Evolutionary conservation across 257 asterid genomes (phyloP), one percentile per base, ranked within the genome.

Genomic region (Parsonsia alboflavescens): DNA sequence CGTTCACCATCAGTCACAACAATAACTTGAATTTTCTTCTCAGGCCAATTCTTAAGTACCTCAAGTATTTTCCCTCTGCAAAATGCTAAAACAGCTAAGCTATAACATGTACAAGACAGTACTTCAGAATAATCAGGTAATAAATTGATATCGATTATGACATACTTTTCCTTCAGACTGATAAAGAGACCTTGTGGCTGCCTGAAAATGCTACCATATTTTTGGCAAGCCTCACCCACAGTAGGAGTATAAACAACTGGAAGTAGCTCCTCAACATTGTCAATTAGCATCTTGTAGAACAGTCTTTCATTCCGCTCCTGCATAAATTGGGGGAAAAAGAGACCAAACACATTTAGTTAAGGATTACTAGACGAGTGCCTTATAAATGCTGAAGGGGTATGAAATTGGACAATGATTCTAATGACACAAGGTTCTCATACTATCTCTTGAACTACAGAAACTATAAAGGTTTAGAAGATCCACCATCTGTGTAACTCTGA

Each of bases 171-270:
- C 80, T 89, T 95, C 84, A 95, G 85, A 80, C 99, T 95, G 86
- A 93, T 95, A 84, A 89, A 95, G 73, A 95, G 97, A 73, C 99
- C 99, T 85, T 95, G 99, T 64, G 99, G 99, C 42, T 87, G 98
- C 72, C 99, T 85, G 86, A 95, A 92, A 74, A 95, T 95, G 78
- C 90, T 87, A 74, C 99, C 98, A n/a, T 95, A 92, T 78, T 95
- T 95, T 80, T 95, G 99, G 85, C 99, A 95, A 6, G 98, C 99
- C 89, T 95, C 96, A 4, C 99, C 99, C 5, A 95, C 99, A 52
- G 98, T 95, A n/a, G 99, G 99, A 80, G 99, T 95, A 82, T 95
- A 95, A 79, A 95, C 96, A 75, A 95, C 90, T 4, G 99, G 99
- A 44, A 95, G 98, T 79, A 95, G 83, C 86, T 95, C 99, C 89